Evolutionary conservation across 2,329 filamentous ascomycete species (phyloP), one percentile per base, ranked within the genome.

Genomic region (Neodidymelliopsis sp.): DNA sequence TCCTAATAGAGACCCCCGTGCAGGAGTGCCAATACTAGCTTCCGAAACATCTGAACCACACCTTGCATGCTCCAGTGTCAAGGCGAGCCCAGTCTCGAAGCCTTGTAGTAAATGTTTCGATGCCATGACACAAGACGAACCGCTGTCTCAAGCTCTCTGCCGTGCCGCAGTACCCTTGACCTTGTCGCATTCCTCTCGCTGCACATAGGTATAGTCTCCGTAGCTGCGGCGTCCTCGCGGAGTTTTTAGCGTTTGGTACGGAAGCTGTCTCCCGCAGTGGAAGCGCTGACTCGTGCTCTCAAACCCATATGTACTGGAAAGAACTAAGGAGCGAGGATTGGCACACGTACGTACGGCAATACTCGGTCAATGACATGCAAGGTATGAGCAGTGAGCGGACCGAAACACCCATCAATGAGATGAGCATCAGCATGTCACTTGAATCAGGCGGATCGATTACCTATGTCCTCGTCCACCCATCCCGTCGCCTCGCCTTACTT

Each of bases 401-500:
- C 35, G 19, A 30, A 12, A 23, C 16, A 25, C 23, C 16, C 27
- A 31, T 16, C 16, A 9, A 15, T 25, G 27, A 16, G 34, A 16
- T 20, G 23, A 27, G 34, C 34, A 39, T 11, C 29, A 33, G 33
- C 39, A 34, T 24, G 40, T 44, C 34, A 39, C 34, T 23, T 18
- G 28, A 9, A 23, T 25, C 16, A 19, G 16, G 28, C 34, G 18
- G 23, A 47, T 12, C 25, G 33, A 16, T 37, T 27, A n/a, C n/a
- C 27, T 36, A 18, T 23, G n/a, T 37, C 24, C 19, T 33, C 3
- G n/a, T 23, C 25, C 13, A 18, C 25, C 4, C 28, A 30, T 36
- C 35, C 35, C 47, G 40, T 41, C 47, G 40, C 40, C 40, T 50
- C 47, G 40, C 18, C 19, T 31, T 50, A 25, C 47, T 40, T 19